These are phyloP conservation scores for Eucalyptus globulus DNA, from an alignment of 345 rosid genomes.

Conservation along the genomic window DNA sequence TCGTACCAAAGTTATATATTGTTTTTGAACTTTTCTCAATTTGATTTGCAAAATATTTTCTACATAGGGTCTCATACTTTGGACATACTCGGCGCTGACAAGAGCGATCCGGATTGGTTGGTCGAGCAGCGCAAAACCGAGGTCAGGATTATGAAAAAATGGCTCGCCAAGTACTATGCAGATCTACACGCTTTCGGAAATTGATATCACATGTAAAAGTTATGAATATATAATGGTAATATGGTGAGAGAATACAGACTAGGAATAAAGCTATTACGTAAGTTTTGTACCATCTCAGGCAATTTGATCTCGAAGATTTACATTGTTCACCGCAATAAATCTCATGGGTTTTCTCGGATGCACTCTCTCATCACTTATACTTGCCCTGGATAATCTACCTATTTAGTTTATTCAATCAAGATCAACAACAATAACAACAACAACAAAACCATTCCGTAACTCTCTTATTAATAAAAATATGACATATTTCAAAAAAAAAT, in stretches of 20 bases:
- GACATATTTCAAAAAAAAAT: neutral
- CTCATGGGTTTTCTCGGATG: neutral
- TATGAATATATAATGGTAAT: neutral
- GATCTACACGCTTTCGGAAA: neutral
- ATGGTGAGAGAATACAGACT: neutral
- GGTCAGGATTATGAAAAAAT: neutral
- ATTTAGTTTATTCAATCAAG: neutral
- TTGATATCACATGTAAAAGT: neutral
- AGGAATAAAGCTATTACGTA: neutral
- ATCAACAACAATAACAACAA: neutral
- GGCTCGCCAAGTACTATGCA: slow-evolving; percentile 5
- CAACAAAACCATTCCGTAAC: neutral
- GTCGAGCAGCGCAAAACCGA: slow-evolving; percentile 11
- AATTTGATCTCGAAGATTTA: neutral
- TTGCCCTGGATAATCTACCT: neutral
- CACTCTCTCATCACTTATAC: neutral
- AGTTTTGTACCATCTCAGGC: neutral
- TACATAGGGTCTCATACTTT: slow-evolving; percentile 20
- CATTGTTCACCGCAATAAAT: neutral
- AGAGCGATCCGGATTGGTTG: slow-evolving; percentile 16
- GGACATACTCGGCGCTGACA: slow-evolving; percentile 3
- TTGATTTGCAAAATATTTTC: neutral
- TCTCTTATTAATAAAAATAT: neutral
- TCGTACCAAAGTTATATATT: neutral
- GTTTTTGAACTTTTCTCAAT: neutral